Base-by-base conservation (phyloP, 2,329 filamentous ascomycete genomes). In the Penicillium sp. region DNA sequence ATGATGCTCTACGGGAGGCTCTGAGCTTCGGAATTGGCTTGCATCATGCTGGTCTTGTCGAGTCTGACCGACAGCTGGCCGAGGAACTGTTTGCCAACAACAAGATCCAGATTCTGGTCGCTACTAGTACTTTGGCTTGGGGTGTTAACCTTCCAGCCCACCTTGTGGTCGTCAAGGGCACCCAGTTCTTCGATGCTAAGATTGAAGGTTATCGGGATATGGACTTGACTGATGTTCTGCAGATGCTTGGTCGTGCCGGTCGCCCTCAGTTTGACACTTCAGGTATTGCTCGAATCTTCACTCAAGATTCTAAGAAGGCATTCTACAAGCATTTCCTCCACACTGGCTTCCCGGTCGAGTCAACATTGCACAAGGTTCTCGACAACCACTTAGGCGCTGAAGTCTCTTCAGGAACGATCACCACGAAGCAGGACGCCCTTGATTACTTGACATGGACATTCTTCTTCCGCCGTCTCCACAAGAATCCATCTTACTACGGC, bases 301-400 rank as follows among this genome's bases (percentile, higher is more conserved):
- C 94, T 0, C 92, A 99, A 68, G 92, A 97, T 67, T 81, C 93
- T 2, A 99, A 97, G 81, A 99, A 99, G 76, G 91, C 95, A 56
- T 99, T 99, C 74, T 99, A 99, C 78, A 99, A 99, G 79, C 94
- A 99, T 76, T 99, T 99, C 77, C 77, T 99, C 52, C 94, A 99
- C 70, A 97, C 93, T 0, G 95, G 94, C 1, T 99, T 99, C 72
- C 95, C 94, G 0, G 94, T 99, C 11, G 94, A 99, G 73, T 97
- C 92, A 0, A 95, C 92, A 0, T 81, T 99, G 37, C 94, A 99
- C 75, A 96, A 95, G 20, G 94, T 97, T 1, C 80, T 99, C 7
- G 93, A 97, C 75, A 96, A 99, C 78, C 95, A 99, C 82, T 82
- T 99, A 72, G 89, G 92, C 59, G 94, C 94, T 56, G 94, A 99